phyloP scores from a whole-genome alignment of 768 basidiomycete species.

The Mycena kentingensis region DNA sequence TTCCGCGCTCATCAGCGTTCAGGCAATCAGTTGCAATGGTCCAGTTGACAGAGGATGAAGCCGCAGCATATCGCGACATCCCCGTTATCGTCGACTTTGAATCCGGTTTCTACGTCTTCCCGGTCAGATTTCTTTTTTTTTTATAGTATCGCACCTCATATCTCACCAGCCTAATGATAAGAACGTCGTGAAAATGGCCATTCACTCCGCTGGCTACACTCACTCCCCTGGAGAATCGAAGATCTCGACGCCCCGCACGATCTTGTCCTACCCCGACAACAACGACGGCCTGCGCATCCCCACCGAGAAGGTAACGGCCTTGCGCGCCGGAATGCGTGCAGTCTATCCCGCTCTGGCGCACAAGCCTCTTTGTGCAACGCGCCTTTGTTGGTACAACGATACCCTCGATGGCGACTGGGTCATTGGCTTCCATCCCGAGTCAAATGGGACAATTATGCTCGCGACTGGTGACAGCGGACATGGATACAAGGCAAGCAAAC shows the following conservation, averaged over 20 bases:
- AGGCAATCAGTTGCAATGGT: slow-evolving; percentile 83
- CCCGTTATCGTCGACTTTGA: slow-evolving; percentile 76
- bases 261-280: slow-evolving; percentile 60
- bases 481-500: slow-evolving; percentile 70
- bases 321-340: slow-evolving; percentile 53
- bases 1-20: neutral
- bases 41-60: slow-evolving; percentile 74
- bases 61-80: slow-evolving; percentile 54
- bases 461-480: slow-evolving; percentile 91
- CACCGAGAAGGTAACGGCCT: slow-evolving; percentile 43
- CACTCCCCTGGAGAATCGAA: slow-evolving; percentile 37
- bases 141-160: neutral
- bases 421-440: slow-evolving; percentile 66
- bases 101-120: slow-evolving; percentile 82
- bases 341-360: slow-evolving; percentile 79
- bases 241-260: slow-evolving; percentile 79
- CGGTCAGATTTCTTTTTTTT: slow-evolving; percentile 47
- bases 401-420: slow-evolving; percentile 87
- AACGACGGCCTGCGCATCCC: slow-evolving; percentile 70
- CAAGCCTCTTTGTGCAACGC: slow-evolving; percentile 69
- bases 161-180: slow-evolving; percentile 60
- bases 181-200: slow-evolving; percentile 74
- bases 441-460: slow-evolving; percentile 61
- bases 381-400: slow-evolving; percentile 96
- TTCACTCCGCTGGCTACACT: slow-evolving; percentile 76